A percentile compares a stretch with the other conserved stretches of the same genome.
Conservation (phyloP, 1,139 yeast species). For the Pichia sorboxylosa region DNA sequence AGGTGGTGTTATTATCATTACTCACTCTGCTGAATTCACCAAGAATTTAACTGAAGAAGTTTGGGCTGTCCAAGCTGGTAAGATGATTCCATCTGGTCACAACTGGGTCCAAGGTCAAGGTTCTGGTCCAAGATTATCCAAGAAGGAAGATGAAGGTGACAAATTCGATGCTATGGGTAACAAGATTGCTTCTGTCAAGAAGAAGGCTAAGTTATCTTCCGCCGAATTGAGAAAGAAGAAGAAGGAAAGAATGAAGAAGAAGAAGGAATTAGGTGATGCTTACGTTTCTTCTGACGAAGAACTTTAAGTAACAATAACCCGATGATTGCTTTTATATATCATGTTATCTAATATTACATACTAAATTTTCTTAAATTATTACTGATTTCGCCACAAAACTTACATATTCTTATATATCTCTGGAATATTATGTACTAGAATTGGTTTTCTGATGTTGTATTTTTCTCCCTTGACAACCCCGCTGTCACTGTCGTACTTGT, state of each 20-base stretch:
- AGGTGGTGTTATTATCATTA: slow-evolving; percentile 99
- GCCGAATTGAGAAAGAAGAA: slow-evolving; percentile 99
- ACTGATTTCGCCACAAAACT: neutral
- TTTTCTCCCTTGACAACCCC: slow-evolving; percentile 17
- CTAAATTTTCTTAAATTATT: too few relatives aligned
- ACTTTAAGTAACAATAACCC: slow-evolving; percentile 21
- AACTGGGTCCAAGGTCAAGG: slow-evolving; percentile 99
- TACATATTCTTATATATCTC: slow-evolving; percentile 3
- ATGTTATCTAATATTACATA: slow-evolving; percentile 1
- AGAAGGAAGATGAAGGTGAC: slow-evolving; percentile 92
- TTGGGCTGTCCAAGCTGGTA: slow-evolving; percentile 98
- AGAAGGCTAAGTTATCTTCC: slow-evolving; percentile 95
- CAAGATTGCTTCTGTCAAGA: slow-evolving; percentile 93
- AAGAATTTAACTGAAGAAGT: slow-evolving; percentile 98
- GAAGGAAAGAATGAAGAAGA: slow-evolving; percentile 99
- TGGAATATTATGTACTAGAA: slow-evolving; percentile 28
- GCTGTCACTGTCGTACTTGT: slow-evolving; percentile 5
- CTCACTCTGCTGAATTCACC: slow-evolving; percentile 99
- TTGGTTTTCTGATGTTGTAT: slow-evolving; percentile 20
- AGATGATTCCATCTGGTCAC: slow-evolving; percentile 99
- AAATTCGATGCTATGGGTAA: slow-evolving; percentile 99
- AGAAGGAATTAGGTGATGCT: slow-evolving; percentile 99
- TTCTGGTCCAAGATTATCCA: slow-evolving; percentile 97
- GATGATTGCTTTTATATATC: neutral
- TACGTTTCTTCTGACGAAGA: slow-evolving; percentile 95